A percentile compares a stretch with the other conserved stretches of the same genome.
phyloP scores from a whole-genome alignment of 805 yeast genomes.

The Kluyveromyces aestuarii region DNA sequence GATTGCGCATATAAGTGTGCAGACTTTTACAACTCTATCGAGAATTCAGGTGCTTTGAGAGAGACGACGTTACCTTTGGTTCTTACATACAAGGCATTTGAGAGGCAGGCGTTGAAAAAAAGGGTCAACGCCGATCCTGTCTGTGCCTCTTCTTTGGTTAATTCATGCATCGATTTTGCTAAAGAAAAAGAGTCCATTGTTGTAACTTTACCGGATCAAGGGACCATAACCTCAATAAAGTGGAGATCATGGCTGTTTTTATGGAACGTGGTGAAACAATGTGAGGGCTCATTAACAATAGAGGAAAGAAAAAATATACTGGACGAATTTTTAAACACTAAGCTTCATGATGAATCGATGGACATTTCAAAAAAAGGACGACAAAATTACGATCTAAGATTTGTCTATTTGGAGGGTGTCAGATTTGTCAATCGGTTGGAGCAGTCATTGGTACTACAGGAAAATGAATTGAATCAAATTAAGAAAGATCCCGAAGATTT shows the following conservation, averaged over 20 bases:
- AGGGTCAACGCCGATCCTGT: conserved; percentile 6
- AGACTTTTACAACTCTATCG: conserved; percentile 9
- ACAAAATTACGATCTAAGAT: conserved; percentile 9
- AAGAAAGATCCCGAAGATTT: not conserved
- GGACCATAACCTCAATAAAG: conserved; percentile 6
- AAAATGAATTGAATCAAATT: conserved; percentile 2
- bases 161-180: conserved; percentile 11
- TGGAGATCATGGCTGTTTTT: conserved; percentile 21
- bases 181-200: conserved; percentile 11
- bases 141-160: conserved; percentile 7
- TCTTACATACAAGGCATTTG: conserved; percentile 19
- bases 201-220: conserved; percentile 5
- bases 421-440: conserved; percentile 15
- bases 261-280: conserved; percentile 13
- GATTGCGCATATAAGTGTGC: conserved; percentile 12
- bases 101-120: conserved; percentile 16
- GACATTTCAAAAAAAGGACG: not conserved
- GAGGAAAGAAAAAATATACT: conserved; percentile 6
- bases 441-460: conserved; percentile 3
- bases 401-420: conserved; percentile 18
- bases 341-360: conserved; percentile 9
- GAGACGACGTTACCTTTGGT: conserved; percentile 12
- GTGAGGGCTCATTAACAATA: conserved; percentile 6
- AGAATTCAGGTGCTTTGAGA: conserved; percentile 5
- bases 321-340: conserved; percentile 14